Evolutionary conservation across 768 basidiomycete genomes (phyloP).

Genomic region (Russula sp.): DNA sequence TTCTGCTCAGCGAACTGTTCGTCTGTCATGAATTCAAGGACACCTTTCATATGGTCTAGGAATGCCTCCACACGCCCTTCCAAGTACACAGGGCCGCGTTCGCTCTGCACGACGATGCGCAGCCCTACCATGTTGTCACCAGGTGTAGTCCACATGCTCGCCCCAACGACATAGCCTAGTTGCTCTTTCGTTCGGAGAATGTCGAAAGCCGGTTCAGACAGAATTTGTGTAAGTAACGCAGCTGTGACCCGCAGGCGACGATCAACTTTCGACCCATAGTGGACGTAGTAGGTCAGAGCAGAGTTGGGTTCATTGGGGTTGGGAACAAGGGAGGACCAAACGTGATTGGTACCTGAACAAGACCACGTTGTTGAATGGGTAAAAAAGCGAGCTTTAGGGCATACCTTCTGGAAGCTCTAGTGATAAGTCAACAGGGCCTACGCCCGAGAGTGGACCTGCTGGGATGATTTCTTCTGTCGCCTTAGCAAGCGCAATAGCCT

Average conservation of each 20-base stretch:
- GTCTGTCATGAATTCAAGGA: conserved; percentile 58
- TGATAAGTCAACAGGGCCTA: conserved; percentile 42
- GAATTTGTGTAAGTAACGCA: conserved; percentile 71
- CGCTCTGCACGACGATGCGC: conserved; percentile 83
- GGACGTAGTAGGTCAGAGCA: conserved; percentile 76
- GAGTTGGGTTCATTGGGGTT: conserved; percentile 88
- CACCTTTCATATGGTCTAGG: conserved; percentile 62
- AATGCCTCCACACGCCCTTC: conserved; percentile 88
- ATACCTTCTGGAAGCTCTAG: conserved; percentile 68
- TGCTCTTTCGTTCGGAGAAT: conserved; percentile 90
- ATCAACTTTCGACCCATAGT: conserved; percentile 64
- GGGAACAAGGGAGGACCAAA: conserved; percentile 57
- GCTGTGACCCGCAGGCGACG: conserved; percentile 57
- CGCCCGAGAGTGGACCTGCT: conserved; percentile 44
- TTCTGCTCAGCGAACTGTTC: conserved; percentile 77
- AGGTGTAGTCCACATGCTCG: conserved; percentile 45
- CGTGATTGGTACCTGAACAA: conserved; percentile 55
- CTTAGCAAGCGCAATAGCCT: conserved; percentile 66
- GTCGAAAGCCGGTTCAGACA: conserved; percentile 90
- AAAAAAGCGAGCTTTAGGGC: conserved; percentile 8
- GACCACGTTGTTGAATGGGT: neutral
- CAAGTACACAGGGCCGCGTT: conserved; percentile 69
- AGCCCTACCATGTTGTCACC: conserved; percentile 71
- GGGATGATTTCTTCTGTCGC: conserved; percentile 61
- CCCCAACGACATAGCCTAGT: conserved; percentile 85